Evolutionary conservation across 148 eudicot genomes (phyloP).

Genomic region (Bassia scoparia): DNA sequence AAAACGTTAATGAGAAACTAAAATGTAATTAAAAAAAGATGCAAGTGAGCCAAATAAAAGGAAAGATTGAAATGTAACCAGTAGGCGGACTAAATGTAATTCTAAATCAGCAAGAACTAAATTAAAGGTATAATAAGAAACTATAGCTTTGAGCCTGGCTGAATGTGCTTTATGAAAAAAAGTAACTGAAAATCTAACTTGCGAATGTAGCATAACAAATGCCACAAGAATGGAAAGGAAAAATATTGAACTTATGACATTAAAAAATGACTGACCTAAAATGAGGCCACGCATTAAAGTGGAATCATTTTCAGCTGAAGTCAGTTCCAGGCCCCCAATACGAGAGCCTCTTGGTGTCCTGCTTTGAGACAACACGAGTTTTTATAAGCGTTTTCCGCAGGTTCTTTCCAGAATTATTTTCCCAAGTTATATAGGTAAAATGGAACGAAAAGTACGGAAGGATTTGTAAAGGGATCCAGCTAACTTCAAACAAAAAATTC

Average conservation of each 20-base stretch:
- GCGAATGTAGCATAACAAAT: constrained; percentile 50
- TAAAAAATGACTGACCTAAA: constrained; percentile 89
- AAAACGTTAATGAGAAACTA: not conserved
- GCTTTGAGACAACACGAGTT: constrained; percentile 89
- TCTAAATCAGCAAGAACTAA: constrained; percentile 20
- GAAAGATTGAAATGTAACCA: constrained; percentile 5
- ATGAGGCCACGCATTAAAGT: constrained; percentile 89
- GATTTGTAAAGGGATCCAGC: constrained; percentile 22
- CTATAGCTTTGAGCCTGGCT: constrained; percentile 25
- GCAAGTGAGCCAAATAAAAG: not conserved
- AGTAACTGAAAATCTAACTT: constrained; percentile 40
- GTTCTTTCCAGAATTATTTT: constrained; percentile 39
- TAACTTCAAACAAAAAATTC: constrained; percentile 38
- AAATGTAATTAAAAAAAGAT: not conserved
- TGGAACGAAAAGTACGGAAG: constrained; percentile 66
- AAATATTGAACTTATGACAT: constrained; percentile 43
- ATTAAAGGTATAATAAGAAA: constrained; percentile 20
- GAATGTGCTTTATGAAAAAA: constrained; percentile 32
- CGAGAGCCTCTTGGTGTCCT: constrained; percentile 98
- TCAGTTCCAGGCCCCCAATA: constrained; percentile 98
- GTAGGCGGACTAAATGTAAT: not conserved
- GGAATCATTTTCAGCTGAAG: constrained; percentile 96
- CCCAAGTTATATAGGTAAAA: constrained; percentile 64
- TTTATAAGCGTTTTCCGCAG: constrained; percentile 58
- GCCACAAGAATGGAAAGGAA: constrained; percentile 50